A percentile compares a stretch with the other conserved stretches of the same genome.
phyloP scores from a whole-genome alignment of 2,329 filamentous ascomycete species.

The Aurifilum marmelostoma region DNA sequence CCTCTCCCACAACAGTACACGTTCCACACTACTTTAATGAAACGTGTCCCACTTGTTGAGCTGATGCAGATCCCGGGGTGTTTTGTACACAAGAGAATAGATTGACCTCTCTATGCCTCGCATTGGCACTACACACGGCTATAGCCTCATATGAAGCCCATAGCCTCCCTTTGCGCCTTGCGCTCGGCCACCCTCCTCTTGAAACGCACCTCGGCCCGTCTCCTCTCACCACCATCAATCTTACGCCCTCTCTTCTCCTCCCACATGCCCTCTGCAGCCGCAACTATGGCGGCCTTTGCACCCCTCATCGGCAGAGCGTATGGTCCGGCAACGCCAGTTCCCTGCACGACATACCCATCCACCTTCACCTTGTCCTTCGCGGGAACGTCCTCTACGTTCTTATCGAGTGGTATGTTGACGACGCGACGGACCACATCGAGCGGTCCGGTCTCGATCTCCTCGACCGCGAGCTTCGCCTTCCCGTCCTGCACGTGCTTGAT shows the following conservation, averaged over 20 bases:
- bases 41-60: conserved; percentile 4
- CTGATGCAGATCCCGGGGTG: background rate
- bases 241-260: conserved; percentile 85
- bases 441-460: conserved; percentile 40
- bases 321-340: conserved; percentile 74
- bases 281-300: conserved; percentile 66
- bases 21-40: background rate
- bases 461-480: conserved; percentile 54
- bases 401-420: conserved; percentile 57
- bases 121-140: background rate
- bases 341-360: conserved; percentile 67
- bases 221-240: conserved; percentile 94
- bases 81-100: background rate
- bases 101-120: background rate
- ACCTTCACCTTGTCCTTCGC: conserved; percentile 55
- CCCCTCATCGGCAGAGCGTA: conserved; percentile 71
- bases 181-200: conserved; percentile 82
- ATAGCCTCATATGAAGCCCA: conserved; percentile 18
- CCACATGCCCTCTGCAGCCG: conserved; percentile 87
- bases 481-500: conserved; percentile 69
- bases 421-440: conserved; percentile 54
- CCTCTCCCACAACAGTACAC: background rate
- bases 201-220: conserved; percentile 81
- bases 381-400: conserved; percentile 41
- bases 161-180: conserved; percentile 60